Evolutionary conservation across 2,329 filamentous ascomycete species (phyloP).

Genomic region (Nemania sp.): DNA sequence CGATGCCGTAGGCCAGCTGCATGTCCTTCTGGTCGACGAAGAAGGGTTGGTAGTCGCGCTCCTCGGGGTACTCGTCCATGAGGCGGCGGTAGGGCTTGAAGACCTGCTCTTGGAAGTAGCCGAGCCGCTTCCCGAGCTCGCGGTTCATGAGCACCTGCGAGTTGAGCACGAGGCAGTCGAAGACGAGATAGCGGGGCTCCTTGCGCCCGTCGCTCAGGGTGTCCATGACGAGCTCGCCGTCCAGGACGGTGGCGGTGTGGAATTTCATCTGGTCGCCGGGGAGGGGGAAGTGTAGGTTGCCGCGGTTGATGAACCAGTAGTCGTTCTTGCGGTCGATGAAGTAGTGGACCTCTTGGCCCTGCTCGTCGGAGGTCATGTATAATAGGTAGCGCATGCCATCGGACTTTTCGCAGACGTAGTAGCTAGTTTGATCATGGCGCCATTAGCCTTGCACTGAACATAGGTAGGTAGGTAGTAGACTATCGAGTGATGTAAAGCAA

Average conservation of each 20-base stretch:
- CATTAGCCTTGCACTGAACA: conserved; percentile 10
- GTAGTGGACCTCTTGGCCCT: conserved; percentile 78
- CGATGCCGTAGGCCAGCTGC: conserved; percentile 87
- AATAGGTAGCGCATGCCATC: conserved; percentile 97
- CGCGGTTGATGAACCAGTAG: conserved; percentile 83
- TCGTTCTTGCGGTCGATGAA: conserved; percentile 98
- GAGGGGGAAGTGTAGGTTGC: conserved; percentile 82
- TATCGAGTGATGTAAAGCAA: background rate
- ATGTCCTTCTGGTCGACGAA: conserved; percentile 88
- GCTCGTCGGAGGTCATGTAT: conserved; percentile 79
- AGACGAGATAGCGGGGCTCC: conserved; percentile 87
- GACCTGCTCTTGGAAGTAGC: conserved; percentile 83
- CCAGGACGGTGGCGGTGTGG: conserved; percentile 84
- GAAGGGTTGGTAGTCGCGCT: conserved; percentile 79
- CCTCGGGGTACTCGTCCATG: conserved; percentile 74
- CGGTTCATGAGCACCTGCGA: conserved; percentile 79
- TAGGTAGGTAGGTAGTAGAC: too few relatives aligned
- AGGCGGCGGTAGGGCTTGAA: conserved; percentile 76
- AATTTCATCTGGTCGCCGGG: conserved; percentile 73
- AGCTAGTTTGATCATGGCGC: conserved; percentile 62
- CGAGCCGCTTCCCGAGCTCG: conserved; percentile 88
- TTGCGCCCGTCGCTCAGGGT: conserved; percentile 73
- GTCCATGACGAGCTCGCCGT: conserved; percentile 94
- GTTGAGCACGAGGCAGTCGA: conserved; percentile 90
- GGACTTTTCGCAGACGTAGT: conserved; percentile 98